A percentile compares a stretch with the other conserved stretches of the same genome.
These are phyloP conservation scores for Pythium phragmitis DNA, from an alignment of 352 stramenopile species.

Conservation along the genomic window DNA sequence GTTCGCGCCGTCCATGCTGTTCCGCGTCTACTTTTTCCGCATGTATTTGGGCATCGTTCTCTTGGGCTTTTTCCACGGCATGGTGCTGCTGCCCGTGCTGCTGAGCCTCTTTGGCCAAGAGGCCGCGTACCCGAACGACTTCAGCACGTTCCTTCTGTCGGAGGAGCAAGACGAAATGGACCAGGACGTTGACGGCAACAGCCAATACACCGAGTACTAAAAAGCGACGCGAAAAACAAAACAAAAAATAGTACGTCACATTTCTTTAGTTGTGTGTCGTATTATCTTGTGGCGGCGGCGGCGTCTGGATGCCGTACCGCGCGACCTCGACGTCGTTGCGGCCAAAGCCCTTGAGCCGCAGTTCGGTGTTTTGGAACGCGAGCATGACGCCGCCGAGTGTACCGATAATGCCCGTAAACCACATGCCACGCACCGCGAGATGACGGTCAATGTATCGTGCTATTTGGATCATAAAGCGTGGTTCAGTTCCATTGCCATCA, in stretches of 20 bases:
- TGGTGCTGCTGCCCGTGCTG: conserved; percentile 81
- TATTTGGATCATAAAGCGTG: conserved; percentile 21
- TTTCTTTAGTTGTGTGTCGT: conserved; percentile 14
- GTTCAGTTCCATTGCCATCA: background rate
- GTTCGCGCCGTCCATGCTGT: conserved; percentile 90
- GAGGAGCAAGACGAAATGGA: conserved; percentile 66
- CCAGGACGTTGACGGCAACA: conserved; percentile 29
- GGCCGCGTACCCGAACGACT: conserved; percentile 51
- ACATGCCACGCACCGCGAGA: conserved; percentile 66
- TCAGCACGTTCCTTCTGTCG: conserved; percentile 68
- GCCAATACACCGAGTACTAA: conserved; percentile 26
- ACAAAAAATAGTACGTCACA: background rate
- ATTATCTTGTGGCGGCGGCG: background rate
- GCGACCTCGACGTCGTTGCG: conserved; percentile 71
- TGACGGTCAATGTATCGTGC: conserved; percentile 57
- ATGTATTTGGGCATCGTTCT: conserved; percentile 91
- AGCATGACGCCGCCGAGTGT: conserved; percentile 55
- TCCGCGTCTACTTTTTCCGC: conserved; percentile 92
- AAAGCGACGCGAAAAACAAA: background rate
- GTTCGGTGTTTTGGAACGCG: conserved; percentile 78
- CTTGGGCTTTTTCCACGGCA: conserved; percentile 82
- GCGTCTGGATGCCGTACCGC: conserved; percentile 34
- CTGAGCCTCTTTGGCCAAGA: conserved; percentile 67
- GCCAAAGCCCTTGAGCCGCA: conserved; percentile 75
- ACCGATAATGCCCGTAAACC: conserved; percentile 72